phyloP scores from a whole-genome alignment of 2,329 filamentous ascomycete genomes.

The Aquanectria penicillioides region DNA sequence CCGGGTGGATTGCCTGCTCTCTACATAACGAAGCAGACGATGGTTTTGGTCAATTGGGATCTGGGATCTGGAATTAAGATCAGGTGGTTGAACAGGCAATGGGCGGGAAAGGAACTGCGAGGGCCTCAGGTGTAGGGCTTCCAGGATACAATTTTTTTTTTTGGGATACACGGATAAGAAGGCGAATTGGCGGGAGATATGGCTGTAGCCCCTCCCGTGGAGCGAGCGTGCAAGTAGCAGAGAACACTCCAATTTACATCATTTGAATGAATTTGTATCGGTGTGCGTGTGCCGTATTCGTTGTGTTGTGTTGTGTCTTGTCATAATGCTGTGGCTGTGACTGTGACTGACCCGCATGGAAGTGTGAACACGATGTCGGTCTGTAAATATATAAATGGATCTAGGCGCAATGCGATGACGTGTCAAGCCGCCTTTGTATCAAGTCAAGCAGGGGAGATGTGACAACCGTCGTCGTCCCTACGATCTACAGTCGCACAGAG shows the following conservation, averaged over 20 bases:
- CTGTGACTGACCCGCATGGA: no score
- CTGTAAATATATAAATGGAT: no score
- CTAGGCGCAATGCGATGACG: no score
- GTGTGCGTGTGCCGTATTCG: background rate
- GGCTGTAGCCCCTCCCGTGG: slow-evolving; percentile 1
- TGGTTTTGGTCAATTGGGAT: slow-evolving; percentile 19
- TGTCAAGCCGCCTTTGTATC: no score
- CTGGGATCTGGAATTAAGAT: slow-evolving; percentile 25
- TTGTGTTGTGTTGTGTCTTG: background rate
- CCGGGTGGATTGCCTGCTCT: slow-evolving; percentile 29
- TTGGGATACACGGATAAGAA: slow-evolving; percentile 10
- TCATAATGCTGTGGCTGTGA: no score
- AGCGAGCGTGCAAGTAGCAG: slow-evolving; percentile 6
- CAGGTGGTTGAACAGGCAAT: background rate
- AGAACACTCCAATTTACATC: slow-evolving; percentile 39
- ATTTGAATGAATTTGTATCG: slow-evolving; percentile 3
- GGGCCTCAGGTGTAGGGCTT: slow-evolving; percentile 6
- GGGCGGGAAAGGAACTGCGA: slow-evolving; percentile 15
- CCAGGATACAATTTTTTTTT: background rate
- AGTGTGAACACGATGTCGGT: no score
- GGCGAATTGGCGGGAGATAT: slow-evolving; percentile 5
- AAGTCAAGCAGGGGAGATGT: no score
- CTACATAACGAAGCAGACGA: slow-evolving; percentile 13
- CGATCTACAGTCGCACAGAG: no score
- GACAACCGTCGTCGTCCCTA: no score